Conservation (phyloP, 352 stramenopile species). For the Hyphochytrium catenoides region DNA sequence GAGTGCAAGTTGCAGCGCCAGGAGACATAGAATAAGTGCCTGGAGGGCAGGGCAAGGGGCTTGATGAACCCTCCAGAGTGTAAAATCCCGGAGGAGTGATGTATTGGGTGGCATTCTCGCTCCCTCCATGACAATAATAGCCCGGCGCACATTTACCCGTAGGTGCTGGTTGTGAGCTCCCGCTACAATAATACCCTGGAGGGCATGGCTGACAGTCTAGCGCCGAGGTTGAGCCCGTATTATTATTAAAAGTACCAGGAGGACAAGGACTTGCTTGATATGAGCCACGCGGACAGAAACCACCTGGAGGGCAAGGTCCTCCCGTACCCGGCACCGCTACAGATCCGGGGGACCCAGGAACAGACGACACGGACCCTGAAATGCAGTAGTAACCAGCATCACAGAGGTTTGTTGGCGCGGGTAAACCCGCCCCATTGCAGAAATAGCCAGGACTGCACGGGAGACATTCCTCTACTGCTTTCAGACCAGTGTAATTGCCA, state of each 20-base stretch:
- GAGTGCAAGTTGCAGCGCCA: background rate
- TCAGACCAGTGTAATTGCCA: constrained; percentile 38
- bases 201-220: constrained; percentile 12
- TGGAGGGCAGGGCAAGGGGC: constrained; percentile 19
- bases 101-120: constrained; percentile 8
- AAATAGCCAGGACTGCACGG: constrained; percentile 66
- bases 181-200: constrained; percentile 11
- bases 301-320: constrained; percentile 31
- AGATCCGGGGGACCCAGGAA: constrained; percentile 36
- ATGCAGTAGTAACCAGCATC: constrained; percentile 73
- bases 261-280: constrained; percentile 14
- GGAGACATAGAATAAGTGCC: constrained; percentile 16
- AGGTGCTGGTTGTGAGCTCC: constrained; percentile 8
- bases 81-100: constrained; percentile 7
- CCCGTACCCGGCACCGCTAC: constrained; percentile 34
- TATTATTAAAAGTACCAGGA: constrained; percentile 8
- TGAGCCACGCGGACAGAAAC: constrained; percentile 39
- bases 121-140: constrained; percentile 19
- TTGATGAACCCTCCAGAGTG: constrained; percentile 4
- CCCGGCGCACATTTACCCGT: constrained; percentile 17
- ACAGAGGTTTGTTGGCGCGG: constrained; percentile 36
- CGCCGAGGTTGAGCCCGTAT: constrained; percentile 7
- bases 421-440: constrained; percentile 59
- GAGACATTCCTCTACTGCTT: constrained; percentile 52
- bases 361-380: constrained; percentile 57